phyloP scores from a whole-genome alignment of 495 filamentous ascomycete species.

The Astrothelium macrocarpum region DNA sequence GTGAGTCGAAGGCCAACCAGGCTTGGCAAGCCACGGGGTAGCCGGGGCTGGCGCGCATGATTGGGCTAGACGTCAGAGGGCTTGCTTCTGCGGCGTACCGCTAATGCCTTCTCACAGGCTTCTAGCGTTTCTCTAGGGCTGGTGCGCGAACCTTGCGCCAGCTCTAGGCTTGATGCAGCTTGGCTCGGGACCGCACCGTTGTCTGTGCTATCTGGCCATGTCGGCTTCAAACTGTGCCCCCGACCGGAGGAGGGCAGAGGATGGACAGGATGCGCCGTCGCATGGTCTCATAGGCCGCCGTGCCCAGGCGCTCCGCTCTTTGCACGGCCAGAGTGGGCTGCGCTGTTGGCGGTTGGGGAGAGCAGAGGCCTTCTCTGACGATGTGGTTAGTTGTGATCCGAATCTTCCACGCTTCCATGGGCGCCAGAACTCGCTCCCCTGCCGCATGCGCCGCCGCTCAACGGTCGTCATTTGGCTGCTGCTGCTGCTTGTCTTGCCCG shows the following conservation, averaged over 20 bases:
- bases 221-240: neutral
- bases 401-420: conserved; percentile 1
- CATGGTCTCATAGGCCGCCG: neutral
- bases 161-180: neutral
- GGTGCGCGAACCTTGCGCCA: neutral
- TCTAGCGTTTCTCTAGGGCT: conserved; percentile 5
- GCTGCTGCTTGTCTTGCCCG: neutral
- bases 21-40: neutral
- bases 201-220: neutral
- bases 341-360: neutral
- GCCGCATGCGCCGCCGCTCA: conserved; percentile 3
- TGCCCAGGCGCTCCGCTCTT: neutral
- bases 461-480: conserved; percentile 6
- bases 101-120: conserved; percentile 5
- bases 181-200: neutral
- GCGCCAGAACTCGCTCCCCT: neutral
- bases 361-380: neutral
- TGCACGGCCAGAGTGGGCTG: neutral
- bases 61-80: neutral
- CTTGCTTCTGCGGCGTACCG: neutral
- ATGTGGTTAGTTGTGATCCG: neutral
- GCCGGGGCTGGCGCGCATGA: neutral
- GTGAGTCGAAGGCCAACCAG: neutral
- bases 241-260: neutral
- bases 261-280: neutral